These are phyloP conservation scores for Trametes hirsuta DNA, from an alignment of 1,284 basidiomycete species.

Conservation along the genomic window DNA sequence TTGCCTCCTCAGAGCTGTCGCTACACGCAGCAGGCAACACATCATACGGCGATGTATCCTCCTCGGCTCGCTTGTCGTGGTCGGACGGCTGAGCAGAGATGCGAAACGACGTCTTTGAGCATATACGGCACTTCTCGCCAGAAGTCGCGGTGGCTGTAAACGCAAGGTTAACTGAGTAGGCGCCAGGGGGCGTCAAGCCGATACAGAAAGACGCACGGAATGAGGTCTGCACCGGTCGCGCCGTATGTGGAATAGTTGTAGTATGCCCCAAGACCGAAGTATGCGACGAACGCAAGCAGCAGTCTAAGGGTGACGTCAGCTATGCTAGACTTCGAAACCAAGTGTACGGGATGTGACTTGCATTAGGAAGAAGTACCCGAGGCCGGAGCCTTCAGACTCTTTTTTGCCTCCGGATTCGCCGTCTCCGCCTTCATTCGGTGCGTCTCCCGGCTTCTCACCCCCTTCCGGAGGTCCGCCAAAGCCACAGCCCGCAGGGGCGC, in stretches of 20 bases:
- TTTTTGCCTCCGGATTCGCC: constrained; percentile 37
- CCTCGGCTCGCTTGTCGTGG: constrained; percentile 65
- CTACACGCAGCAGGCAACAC: neutral
- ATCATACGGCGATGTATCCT: constrained; percentile 76
- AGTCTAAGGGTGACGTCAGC: constrained; percentile 48
- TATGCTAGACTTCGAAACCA: neutral
- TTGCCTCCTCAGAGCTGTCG: neutral
- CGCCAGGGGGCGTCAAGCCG: constrained; percentile 3
- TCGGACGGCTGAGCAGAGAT: constrained; percentile 73
- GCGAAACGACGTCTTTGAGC: constrained; percentile 73
- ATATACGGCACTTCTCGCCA: constrained; percentile 88
- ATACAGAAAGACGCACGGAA: constrained; percentile 62
- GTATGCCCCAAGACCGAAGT: constrained; percentile 78
- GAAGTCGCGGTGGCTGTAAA: constrained; percentile 78
- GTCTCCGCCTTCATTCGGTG: constrained; percentile 34
- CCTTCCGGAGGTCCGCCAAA: constrained; percentile 41
- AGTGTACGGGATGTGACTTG: constrained; percentile 41
- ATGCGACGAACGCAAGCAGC: constrained; percentile 64
- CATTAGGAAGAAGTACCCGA: constrained; percentile 86
- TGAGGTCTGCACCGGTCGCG: constrained; percentile 75
- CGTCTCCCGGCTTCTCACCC: constrained; percentile 15
- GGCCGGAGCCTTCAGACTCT: constrained; percentile 63
- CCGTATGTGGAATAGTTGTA: constrained; percentile 86
- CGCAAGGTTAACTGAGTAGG: constrained; percentile 12
- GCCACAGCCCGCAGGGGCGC: constrained; percentile 53